Base-by-base conservation (phyloP, 1,139 yeast species). In the Magnusiomyces magnusii region DNA sequence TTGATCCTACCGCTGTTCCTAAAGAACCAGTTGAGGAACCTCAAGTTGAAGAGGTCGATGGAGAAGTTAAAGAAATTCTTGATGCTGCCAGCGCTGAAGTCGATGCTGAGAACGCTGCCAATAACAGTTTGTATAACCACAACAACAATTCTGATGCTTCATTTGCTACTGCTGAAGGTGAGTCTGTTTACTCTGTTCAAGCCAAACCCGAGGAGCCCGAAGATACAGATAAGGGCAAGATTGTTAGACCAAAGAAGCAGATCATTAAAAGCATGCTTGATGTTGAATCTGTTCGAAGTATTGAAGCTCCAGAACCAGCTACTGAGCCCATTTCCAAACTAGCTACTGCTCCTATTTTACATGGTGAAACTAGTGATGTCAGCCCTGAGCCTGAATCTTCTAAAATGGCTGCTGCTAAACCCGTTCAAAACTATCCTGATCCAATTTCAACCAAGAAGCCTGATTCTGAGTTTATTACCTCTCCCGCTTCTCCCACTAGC, bases 121-220 rank as follows among this genome's bases (percentile, higher is more conserved):
- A 34, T 2, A 55, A 49, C 2, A 44, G 27, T 7, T 5, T 44
- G 58, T 44, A 21, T 23, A 44, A 23, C 27, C 24, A 44, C 5
- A 44, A 23, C 23, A 51, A 28, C 27, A 36, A 54, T 19, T 50
- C 53, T 9, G 56, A 57, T 19, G 52, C 57, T 44, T 50, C 56
- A 17, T 25, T 25, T 34, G 69, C 68, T 54, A 63, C 62, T 23
- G 66, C 67, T 49, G 67, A 71, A n/a, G 63, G 66, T 3, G 61
- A 62, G 47, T 44, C 49, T 44, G 7, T 44, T 7, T 44, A 44
- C 27, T 44, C 49, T 21, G 71, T 68, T 53, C 71, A 66, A 28
- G 64, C 61, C 31, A 63, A 65, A 13, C 63, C 65, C 2, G 66
- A 61, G 17, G 66, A 61, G 17, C 55, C 63, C 42, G 59, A 60